Base-by-base conservation (phyloP, 2,329 filamentous ascomycete species). In the Colletotrichum sp. region DNA sequence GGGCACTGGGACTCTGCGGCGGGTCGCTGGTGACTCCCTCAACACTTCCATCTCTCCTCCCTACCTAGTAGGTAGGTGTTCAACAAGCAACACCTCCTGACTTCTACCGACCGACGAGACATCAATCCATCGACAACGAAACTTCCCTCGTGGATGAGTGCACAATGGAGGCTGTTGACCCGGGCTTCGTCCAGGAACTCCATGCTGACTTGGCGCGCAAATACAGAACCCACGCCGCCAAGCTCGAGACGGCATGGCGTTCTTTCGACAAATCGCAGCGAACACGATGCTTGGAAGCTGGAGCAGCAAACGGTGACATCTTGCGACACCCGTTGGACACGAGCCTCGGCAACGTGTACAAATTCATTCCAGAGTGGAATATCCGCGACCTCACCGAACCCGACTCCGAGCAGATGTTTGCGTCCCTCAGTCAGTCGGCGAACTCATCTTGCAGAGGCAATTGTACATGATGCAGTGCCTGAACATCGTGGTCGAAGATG, bases 321-420 rank as follows among this genome's bases (percentile, higher is more conserved):
- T 28, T 59, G 21, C 15, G 28, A 16, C 55, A 59, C 28, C n/a
- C n/a, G 4, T 28, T 59, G 24, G 55, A 59, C 13, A 28, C 15
- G 24, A 30, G 55, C 8, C 55, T 59, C 8, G 55, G 55, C 55
- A 59, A 26, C 26, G 55, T 59, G 55, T 85, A 77, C 79, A 85
- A 85, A 15, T 63, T 88, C 7, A 78, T 85, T 0, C 86, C 87
- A 0, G 88, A 89, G 66, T 85, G 82, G 82, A 88, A 89, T 70
- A 68, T 89, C 2, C 81, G 78, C 9, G 86, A 89, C 34, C 79
- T 89, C 4, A 77, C 85, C 8, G 78, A 80, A 1, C 79, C 84
- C 0, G 80, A 78, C 4, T 82, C 86, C 21, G 24, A 60, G 55
- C 26, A 26, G 15, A 8, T 26, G 24, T 60, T 16, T 28, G 24